A percentile compares a stretch with the other conserved stretches of the same genome.
Conservation (phyloP, 1,139 yeast species). For the Candida labiduridarum region DNA sequence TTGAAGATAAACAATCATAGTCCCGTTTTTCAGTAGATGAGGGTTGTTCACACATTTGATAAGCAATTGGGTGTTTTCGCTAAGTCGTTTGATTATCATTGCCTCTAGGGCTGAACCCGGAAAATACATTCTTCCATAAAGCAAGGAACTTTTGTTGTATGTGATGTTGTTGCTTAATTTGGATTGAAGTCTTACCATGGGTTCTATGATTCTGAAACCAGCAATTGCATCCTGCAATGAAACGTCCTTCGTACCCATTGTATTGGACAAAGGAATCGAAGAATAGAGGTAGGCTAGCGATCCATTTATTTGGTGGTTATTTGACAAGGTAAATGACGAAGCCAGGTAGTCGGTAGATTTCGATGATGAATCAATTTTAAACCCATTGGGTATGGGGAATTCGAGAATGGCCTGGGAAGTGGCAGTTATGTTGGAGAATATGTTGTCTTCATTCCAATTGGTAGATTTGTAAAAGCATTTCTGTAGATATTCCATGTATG, state of each 20-base stretch:
- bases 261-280: constrained; percentile 55
- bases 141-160: constrained; percentile 15
- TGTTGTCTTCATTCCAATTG: constrained; percentile 76
- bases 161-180: neutral
- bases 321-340: constrained; percentile 73
- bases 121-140: constrained; percentile 84
- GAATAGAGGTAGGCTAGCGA: constrained; percentile 82
- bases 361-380: constrained; percentile 68
- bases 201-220: constrained; percentile 70
- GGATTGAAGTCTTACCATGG: constrained; percentile 20
- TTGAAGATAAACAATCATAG: constrained; percentile 74
- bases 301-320: constrained; percentile 72
- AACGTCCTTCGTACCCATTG: constrained; percentile 54
- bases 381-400: constrained; percentile 72
- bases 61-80: constrained; percentile 62
- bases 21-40: constrained; percentile 54
- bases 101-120: constrained; percentile 91
- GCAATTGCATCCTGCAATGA: constrained; percentile 74
- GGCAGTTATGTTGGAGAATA: constrained; percentile 71
- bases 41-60: constrained; percentile 78
- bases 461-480: constrained; percentile 69
- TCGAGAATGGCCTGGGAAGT: constrained; percentile 73
- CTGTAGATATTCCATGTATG: constrained; percentile 83
- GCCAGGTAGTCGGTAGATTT: constrained; percentile 73
- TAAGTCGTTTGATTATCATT: constrained; percentile 70